A percentile compares a stretch with the other conserved stretches of the same genome.
phyloP scores from a whole-genome alignment of 306 rosid species.

The Quercus suber region DNA sequence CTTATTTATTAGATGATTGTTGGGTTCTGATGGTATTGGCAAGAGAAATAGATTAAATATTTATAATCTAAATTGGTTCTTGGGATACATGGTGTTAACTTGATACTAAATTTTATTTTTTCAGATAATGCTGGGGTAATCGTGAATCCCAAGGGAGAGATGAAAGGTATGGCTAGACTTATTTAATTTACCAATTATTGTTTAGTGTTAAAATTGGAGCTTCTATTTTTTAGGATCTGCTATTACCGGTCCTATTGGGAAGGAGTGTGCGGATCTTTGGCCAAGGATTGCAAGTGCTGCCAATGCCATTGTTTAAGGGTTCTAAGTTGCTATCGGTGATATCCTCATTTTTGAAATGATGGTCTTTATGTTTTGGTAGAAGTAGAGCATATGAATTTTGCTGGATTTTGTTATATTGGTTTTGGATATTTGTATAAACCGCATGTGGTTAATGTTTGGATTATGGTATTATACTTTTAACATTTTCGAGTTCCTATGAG shows the following conservation, averaged over 20 bases:
- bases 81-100: too few relatives aligned
- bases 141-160: slow-evolving; percentile 59
- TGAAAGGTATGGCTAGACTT: slow-evolving; percentile 36
- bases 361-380: background rate
- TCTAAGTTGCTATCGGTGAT: background rate
- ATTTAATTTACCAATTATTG: background rate
- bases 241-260: slow-evolving; percentile 55
- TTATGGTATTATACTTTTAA: background rate
- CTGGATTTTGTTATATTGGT: slow-evolving; percentile 10
- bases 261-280: slow-evolving; percentile 67
- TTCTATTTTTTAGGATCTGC: slow-evolving; percentile 42
- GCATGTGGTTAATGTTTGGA: background rate
- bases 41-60: background rate
- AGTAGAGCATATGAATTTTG: background rate
- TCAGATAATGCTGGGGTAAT: slow-evolving; percentile 60
- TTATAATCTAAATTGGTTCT: background rate
- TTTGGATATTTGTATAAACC: background rate
- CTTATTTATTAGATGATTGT: background rate
- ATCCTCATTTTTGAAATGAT: background rate
- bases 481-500: background rate
- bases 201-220: background rate
- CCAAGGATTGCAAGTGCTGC: slow-evolving; percentile 62
- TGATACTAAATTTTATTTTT: background rate
- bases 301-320: slow-evolving; percentile 45
- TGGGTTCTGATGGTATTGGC: background rate